phyloP scores from a whole-genome alignment of 306 rosid genomes.

The Sicyos baderoa region DNA sequence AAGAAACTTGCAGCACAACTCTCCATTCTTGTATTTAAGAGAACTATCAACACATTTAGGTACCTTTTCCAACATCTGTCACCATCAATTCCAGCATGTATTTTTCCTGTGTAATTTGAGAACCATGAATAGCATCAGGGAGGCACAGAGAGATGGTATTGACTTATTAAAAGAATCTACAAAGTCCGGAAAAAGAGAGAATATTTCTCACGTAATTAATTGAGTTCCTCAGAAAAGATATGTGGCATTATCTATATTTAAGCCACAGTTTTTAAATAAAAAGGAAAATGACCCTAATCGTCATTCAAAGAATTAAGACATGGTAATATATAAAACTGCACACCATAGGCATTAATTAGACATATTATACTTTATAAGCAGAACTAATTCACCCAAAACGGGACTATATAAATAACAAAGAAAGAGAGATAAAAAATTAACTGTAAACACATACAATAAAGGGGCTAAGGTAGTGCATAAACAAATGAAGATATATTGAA shows the following conservation, averaged over 20 bases:
- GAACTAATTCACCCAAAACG: background rate
- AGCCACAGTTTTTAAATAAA: background rate
- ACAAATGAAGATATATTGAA: conserved; percentile 5
- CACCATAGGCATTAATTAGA: background rate
- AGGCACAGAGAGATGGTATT: conserved; percentile 10
- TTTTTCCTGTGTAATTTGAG: conserved; percentile 48
- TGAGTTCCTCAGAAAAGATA: background rate
- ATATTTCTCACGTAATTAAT: background rate
- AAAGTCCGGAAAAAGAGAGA: background rate
- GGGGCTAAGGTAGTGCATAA: background rate
- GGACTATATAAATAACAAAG: conserved; percentile 1
- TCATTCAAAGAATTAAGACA: background rate
- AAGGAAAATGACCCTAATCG: background rate
- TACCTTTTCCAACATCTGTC: conserved; percentile 84
- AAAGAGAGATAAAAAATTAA: background rate
- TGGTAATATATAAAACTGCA: background rate
- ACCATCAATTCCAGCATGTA: conserved; percentile 59
- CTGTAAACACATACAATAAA: background rate
- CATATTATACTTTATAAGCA: background rate
- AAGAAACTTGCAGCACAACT: background rate
- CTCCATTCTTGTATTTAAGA: background rate
- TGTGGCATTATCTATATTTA: background rate
- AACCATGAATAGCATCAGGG: conserved; percentile 24
- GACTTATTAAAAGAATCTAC: background rate
- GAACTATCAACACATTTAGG: conserved; percentile 1